Evolutionary conservation across 1,284 basidiomycete genomes (phyloP).

Genomic region (Sporisorium scitamineum): DNA sequence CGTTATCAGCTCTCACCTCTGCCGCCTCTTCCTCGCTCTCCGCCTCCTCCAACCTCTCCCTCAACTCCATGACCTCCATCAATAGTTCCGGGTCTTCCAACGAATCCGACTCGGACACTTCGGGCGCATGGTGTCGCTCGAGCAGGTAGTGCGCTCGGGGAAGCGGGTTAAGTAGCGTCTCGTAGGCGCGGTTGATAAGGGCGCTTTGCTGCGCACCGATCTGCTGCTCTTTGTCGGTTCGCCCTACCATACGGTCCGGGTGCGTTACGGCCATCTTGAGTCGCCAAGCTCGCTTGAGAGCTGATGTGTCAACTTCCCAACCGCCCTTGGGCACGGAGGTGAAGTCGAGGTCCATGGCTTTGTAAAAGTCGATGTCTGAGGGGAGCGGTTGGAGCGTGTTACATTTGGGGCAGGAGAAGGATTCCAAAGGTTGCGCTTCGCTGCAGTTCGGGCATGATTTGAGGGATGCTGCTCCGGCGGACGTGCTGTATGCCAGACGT

Average conservation of each 20-base stretch:
- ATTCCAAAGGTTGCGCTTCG: constrained; percentile 42
- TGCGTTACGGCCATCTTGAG: constrained; percentile 62
- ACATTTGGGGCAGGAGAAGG: constrained; percentile 50
- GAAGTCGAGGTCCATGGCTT: constrained; percentile 57
- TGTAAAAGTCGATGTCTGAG: constrained; percentile 54
- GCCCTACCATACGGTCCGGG: constrained; percentile 63
- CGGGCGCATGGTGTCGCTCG: constrained; percentile 36
- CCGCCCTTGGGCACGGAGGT: constrained; percentile 44
- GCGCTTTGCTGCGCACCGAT: constrained; percentile 63
- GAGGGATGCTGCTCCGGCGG: constrained; percentile 13
- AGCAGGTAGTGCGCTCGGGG: constrained; percentile 60
- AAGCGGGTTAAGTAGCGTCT: constrained; percentile 63
- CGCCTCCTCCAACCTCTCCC: constrained; percentile 62
- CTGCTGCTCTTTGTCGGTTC: constrained; percentile 59
- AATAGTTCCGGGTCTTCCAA: constrained; percentile 63
- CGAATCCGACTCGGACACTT: constrained; percentile 54
- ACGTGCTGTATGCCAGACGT: constrained; percentile 10
- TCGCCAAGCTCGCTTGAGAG: constrained; percentile 63
- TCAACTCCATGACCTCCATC: constrained; percentile 67
- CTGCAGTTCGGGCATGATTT: constrained; percentile 47
- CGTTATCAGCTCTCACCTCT: constrained; percentile 51
- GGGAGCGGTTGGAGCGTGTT: constrained; percentile 58
- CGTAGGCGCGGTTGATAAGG: constrained; percentile 66
- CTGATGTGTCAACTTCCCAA: constrained; percentile 53
- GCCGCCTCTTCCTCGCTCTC: constrained; percentile 55